These are phyloP conservation scores for Picea glauca DNA, from an alignment of 75 land plant genomes.

Conservation along the genomic window DNA sequence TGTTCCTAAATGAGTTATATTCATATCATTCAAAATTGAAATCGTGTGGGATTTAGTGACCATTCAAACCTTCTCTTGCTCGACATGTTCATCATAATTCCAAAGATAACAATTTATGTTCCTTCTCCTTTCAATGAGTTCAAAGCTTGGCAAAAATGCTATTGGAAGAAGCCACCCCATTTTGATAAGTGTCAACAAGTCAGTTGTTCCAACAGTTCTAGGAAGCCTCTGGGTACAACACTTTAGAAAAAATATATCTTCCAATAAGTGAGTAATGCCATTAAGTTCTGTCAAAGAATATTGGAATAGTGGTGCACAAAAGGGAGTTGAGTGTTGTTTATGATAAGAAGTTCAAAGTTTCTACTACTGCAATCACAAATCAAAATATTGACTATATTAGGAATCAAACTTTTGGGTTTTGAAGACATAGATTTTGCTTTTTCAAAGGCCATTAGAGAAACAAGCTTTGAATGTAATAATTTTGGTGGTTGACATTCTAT, in stretches of 20 bases:
- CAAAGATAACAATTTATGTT: too few species aligned
- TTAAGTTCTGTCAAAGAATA: neutral
- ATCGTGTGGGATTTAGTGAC: too few species aligned
- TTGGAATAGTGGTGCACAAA: neutral
- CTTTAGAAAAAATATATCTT: neutral
- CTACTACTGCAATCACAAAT: neutral
- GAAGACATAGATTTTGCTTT: too few species aligned
- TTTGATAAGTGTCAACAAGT: neutral
- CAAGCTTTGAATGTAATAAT: too few species aligned
- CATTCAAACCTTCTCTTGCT: too few species aligned
- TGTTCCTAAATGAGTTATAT: too few species aligned
- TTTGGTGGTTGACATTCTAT: too few species aligned
- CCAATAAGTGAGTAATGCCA: neutral
- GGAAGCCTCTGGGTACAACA: constrained; percentile 4
- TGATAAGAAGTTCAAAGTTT: neutral
- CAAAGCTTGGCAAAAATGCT: constrained; percentile 10
- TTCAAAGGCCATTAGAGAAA: too few species aligned
- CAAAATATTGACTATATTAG: too few species aligned
- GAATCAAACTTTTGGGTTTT: too few species aligned
- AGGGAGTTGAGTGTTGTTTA: neutral
- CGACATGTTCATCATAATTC: too few species aligned
- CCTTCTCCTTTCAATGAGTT: neutral
- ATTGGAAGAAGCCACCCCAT: constrained; percentile 6
- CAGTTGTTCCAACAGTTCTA: neutral
- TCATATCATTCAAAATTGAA: too few species aligned